Conservation (phyloP, 495 filamentous ascomycete species). For the Penicillium mononematosum region DNA sequence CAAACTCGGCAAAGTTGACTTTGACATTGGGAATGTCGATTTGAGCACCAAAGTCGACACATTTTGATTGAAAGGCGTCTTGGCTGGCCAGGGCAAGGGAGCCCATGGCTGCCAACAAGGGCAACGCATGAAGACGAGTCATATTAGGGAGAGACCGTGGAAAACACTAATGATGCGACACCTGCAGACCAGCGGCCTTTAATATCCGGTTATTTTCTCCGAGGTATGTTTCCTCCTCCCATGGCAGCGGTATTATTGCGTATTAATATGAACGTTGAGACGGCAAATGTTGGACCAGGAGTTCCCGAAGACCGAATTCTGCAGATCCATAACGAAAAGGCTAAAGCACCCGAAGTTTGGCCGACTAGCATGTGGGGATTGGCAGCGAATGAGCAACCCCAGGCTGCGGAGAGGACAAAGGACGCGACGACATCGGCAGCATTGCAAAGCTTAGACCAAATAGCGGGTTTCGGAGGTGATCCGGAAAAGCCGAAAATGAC, state of each 20-base stretch:
- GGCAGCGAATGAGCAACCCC: neutral
- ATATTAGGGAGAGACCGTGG: slow-evolving; percentile 3
- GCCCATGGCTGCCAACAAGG: slow-evolving; percentile 26
- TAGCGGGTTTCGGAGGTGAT: neutral
- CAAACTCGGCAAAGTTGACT: slow-evolving; percentile 41
- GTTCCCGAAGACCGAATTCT: neutral
- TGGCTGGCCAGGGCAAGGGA: slow-evolving; percentile 28
- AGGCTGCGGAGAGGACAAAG: neutral
- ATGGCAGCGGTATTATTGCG: neutral
- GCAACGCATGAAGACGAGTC: slow-evolving; percentile 20
- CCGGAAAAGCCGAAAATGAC: neutral
- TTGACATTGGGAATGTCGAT: slow-evolving; percentile 39
- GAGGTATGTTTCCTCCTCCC: neutral
- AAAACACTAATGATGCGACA: neutral
- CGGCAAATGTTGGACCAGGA: neutral
- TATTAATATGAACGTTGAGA: neutral
- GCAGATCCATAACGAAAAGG: neutral
- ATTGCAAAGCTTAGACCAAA: too few relatives aligned
- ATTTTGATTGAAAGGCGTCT: slow-evolving; percentile 34
- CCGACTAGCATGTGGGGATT: neutral
- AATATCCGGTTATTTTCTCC: neutral
- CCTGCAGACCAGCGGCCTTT: neutral
- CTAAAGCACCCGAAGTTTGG: neutral
- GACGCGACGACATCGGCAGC: too few relatives aligned
- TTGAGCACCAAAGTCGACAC: slow-evolving; percentile 30